These are phyloP conservation scores for Fusarium torulosum DNA, from an alignment of 2,329 filamentous ascomycete species.

Conservation along the genomic window DNA sequence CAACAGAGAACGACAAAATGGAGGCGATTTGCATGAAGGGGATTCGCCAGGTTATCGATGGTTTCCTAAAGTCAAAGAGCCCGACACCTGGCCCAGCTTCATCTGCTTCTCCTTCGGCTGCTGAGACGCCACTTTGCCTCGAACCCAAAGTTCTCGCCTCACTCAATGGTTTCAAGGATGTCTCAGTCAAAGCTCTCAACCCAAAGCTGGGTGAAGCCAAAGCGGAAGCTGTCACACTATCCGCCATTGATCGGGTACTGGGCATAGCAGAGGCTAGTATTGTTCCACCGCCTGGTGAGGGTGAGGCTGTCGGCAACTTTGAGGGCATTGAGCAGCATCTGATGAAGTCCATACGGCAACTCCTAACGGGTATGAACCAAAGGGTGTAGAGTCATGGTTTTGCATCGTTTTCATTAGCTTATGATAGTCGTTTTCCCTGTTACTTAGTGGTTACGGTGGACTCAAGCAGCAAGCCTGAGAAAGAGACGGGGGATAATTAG, in stretches of 20 bases:
- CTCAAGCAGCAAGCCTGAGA: conserved; percentile 2
- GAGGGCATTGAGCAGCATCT: conserved; percentile 58
- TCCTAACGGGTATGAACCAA: conserved; percentile 57
- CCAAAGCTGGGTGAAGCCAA: conserved; percentile 56
- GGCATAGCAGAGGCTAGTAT: conserved; percentile 61
- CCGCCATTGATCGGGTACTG: conserved; percentile 64
- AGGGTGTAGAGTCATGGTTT: conserved; percentile 47
- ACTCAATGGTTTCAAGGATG: conserved; percentile 60
- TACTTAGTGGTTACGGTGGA: neutral
- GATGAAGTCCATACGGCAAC: conserved; percentile 56
- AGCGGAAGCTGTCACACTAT: conserved; percentile 62
- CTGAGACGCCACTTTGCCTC: conserved; percentile 50
- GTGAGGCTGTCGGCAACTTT: conserved; percentile 52
- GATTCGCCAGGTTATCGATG: conserved; percentile 58
- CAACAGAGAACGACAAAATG: conserved; percentile 60
- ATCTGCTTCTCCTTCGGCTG: conserved; percentile 39
- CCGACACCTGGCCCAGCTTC: conserved; percentile 50
- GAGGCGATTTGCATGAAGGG: conserved; percentile 62
- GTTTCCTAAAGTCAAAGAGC: conserved; percentile 57
- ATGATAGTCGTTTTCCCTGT: conserved; percentile 1
- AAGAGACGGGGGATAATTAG: conserved; percentile 24
- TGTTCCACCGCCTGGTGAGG: conserved; percentile 51
- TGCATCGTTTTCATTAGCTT: neutral
- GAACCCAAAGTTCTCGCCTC: conserved; percentile 58
- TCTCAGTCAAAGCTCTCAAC: conserved; percentile 59